Conservation (phyloP, 1,139 yeast species). For the Blastobotrys ciferrii region DNA sequence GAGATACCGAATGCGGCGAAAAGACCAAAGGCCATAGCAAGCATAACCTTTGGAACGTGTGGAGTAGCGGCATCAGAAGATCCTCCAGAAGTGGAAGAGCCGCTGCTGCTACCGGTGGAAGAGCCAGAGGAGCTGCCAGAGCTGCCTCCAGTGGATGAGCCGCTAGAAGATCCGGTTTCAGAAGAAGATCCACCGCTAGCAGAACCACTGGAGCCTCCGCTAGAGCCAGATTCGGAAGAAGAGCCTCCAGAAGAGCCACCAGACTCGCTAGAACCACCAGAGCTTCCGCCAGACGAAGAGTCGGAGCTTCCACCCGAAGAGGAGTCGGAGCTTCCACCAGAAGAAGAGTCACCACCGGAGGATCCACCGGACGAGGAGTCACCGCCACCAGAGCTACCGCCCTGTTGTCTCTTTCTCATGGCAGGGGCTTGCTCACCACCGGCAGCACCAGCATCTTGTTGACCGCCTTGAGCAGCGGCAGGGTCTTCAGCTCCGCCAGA, state of each 20-base stretch:
- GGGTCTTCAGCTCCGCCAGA: neutral
- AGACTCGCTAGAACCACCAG: constrained; percentile 10
- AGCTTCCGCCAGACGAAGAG: neutral
- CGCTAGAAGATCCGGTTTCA: neutral
- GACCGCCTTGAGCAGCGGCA: neutral
- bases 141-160: constrained; percentile 7
- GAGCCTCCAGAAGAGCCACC: constrained; percentile 11
- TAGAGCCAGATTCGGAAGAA: constrained; percentile 4
- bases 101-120: neutral
- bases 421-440: no score
- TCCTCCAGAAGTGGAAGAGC: neutral
- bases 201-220: neutral
- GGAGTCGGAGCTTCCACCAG: constrained; percentile 15
- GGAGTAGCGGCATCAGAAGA: constrained; percentile 3
- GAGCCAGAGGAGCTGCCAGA: constrained; percentile 8
- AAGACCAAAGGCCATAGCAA: neutral
- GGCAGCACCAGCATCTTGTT: no score
- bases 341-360: constrained; percentile 7
- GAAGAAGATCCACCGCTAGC: neutral
- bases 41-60: constrained; percentile 3
- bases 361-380: constrained; percentile 6
- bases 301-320: constrained; percentile 12
- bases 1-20: constrained; percentile 7
- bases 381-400: constrained; percentile 5
- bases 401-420: neutral